Evolutionary conservation across 305 asterid species (phyloP), one percentile per base, ranked within the genome.

Genomic region (Lippia alba): DNA sequence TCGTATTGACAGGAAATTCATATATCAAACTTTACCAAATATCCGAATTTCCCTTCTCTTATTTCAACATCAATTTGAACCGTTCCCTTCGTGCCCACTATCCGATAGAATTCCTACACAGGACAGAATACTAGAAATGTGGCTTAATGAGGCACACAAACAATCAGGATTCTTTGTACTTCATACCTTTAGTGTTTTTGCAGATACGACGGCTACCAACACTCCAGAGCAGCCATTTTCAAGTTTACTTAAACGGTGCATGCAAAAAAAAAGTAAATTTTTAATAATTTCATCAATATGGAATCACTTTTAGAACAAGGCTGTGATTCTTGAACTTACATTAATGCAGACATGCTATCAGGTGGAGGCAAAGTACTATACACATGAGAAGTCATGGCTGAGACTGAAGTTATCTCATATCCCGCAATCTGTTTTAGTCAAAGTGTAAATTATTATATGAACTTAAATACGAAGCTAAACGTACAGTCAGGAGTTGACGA

Each of bases 181-280:
- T 18, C 83, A 45, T 81, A 77, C 92, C 88, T 81, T 84, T 15
- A 82, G 74, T 45, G 86, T 73, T 72, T 80, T 88, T 19, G 90
- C 82, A 6, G 87, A 80, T 67, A 79, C 89, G 14, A 84, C 90
- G 51, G 82, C 72, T 67, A 78, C 91, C 12, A 82, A 78, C 67
- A 88, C 82, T 67, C 94, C 90, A 48, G 87, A 72, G 74, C 87
- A 63, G 44, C 90, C 94, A 60, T 82, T 88, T 74, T 88, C 91
- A 67, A 88, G 81, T 73, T 78, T 84, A 67, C 94, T 88, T 8
- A 3, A 62, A 12, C 39, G 32, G 67, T 46, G 56, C 59, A 68
- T 49, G 68, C 39, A 44, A 19, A 19, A 11, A 40, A 46, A 4
- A 4, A 36, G 6, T 24, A 1, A 1, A 24, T 24, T 24, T 54